Evolutionary conservation across 202 grass and related monocot species (phyloP).

Genomic region (Eragrostis tef): DNA sequence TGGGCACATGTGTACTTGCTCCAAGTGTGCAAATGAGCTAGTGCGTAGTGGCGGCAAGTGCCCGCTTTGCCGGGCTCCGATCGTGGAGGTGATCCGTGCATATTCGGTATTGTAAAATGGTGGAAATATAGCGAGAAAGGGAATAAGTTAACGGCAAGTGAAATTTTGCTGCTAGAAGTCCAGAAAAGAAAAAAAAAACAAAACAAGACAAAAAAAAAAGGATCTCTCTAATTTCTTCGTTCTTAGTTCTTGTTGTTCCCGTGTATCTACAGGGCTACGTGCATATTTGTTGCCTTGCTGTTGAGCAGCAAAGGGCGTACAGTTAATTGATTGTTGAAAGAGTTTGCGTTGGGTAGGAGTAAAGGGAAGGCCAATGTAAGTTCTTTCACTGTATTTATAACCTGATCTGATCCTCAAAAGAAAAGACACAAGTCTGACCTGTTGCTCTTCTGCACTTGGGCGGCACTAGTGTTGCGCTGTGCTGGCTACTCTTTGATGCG

Average conservation of each 20-base stretch:
- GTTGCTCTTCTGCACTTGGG: too few relatives aligned
- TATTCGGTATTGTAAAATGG: conserved; percentile 71
- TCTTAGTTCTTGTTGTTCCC: conserved; percentile 34
- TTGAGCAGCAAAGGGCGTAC: conserved; percentile 47
- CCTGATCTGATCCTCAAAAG: conserved; percentile 25
- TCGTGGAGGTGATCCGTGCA: conserved; percentile 87
- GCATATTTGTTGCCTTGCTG: conserved; percentile 58
- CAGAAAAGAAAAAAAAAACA: background rate
- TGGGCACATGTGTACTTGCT: conserved; percentile 99
- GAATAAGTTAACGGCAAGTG: conserved; percentile 46
- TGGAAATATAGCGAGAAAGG: conserved; percentile 39
- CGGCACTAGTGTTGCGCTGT: too few relatives aligned
- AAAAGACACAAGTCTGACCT: conserved; percentile 18
- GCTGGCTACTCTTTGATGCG: too few relatives aligned
- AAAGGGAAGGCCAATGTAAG: conserved; percentile 41
- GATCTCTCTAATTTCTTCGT: conserved; percentile 29
- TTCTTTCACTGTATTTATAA: conserved; percentile 65
- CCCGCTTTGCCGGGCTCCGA: conserved; percentile 90
- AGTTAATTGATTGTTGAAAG: conserved; percentile 61
- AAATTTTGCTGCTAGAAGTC: conserved; percentile 60
- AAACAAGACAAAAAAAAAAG: too few relatives aligned
- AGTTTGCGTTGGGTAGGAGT: conserved; percentile 42
- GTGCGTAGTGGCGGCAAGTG: conserved; percentile 86
- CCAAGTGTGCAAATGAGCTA: conserved; percentile 93
- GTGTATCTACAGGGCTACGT: conserved; percentile 51